Evolutionary conservation across 1,284 basidiomycete species (phyloP).

Genomic region (Thecaphora frezii): DNA sequence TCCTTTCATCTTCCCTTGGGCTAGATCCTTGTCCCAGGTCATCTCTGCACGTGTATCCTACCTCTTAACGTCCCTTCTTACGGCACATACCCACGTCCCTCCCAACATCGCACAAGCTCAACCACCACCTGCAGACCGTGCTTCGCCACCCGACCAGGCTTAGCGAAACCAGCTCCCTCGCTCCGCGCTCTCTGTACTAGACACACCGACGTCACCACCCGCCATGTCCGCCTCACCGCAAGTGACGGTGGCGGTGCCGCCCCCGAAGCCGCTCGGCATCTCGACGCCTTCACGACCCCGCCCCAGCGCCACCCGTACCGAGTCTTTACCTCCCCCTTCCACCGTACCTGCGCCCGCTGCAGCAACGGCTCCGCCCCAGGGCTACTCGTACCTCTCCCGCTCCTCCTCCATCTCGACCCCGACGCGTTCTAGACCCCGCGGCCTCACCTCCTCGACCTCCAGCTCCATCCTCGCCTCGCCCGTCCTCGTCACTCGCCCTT

Average conservation of each 20-base stretch:
- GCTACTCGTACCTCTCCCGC: conserved; percentile 48
- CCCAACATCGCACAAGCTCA: too few species aligned
- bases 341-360: conserved; percentile 3
- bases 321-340: conserved; percentile 16
- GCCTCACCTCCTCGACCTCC: conserved; percentile 18
- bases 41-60: too few species aligned
- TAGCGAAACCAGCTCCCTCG: too few species aligned
- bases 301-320: conserved; percentile 13
- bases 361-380: conserved; percentile 32
- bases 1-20: too few species aligned
- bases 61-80: too few species aligned
- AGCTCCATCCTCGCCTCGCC: conserved; percentile 3
- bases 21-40: too few species aligned
- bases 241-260: not conserved
- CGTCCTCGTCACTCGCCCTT: conserved; percentile 13
- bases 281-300: conserved; percentile 34
- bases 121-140: too few species aligned
- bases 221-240: too few species aligned
- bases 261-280: conserved; percentile 8
- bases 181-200: too few species aligned
- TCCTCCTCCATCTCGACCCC: conserved; percentile 46
- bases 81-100: too few species aligned
- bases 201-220: conserved; percentile 10
- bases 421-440: conserved; percentile 38
- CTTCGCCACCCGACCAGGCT: too few species aligned